Percentiles rank a stretch among this genome's conserved stretches.
These are phyloP conservation scores for Neopestalotiopsis clavispora DNA, from an alignment of 2,329 filamentous ascomycete species.

Conservation along the genomic window DNA sequence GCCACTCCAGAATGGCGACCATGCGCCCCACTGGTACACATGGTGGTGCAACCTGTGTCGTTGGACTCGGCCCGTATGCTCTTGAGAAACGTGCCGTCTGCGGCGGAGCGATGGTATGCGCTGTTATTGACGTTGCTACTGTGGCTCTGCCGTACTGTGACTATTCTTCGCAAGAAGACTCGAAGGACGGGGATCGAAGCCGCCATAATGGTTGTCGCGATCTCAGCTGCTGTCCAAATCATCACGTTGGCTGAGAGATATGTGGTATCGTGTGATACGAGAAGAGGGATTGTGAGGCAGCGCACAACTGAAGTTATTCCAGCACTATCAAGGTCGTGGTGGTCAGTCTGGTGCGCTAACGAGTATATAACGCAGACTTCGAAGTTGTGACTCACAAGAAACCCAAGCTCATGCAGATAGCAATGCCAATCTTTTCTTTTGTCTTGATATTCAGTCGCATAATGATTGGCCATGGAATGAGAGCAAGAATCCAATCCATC, in stretches of 20 bases:
- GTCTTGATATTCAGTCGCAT: slow-evolving; percentile 39
- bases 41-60: background rate
- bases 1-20: background rate
- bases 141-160: background rate
- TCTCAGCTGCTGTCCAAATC: slow-evolving; percentile 36
- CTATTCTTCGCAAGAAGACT: slow-evolving; percentile 13
- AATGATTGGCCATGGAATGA: slow-evolving; percentile 43
- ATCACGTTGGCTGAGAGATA: slow-evolving; percentile 25
- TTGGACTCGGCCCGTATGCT: background rate
- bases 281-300: slow-evolving; percentile 22
- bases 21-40: background rate
- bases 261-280: slow-evolving; percentile 20
- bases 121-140: background rate
- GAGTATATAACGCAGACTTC: too few relatives aligned
- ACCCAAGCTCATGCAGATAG: slow-evolving; percentile 41
- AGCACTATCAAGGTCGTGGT: slow-evolving; percentile 17
- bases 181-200: slow-evolving; percentile 31
- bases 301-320: slow-evolving; percentile 25
- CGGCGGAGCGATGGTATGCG: background rate
- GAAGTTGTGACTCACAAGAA: slow-evolving; percentile 31
- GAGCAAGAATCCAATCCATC: slow-evolving; percentile 42
- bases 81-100: slow-evolving; percentile 3
- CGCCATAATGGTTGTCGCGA: slow-evolving; percentile 40
- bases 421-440: slow-evolving; percentile 42
- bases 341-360: background rate